phyloP scores from a whole-genome alignment of 2,329 filamentous ascomycete genomes.

The Apiospora arundinis region DNA sequence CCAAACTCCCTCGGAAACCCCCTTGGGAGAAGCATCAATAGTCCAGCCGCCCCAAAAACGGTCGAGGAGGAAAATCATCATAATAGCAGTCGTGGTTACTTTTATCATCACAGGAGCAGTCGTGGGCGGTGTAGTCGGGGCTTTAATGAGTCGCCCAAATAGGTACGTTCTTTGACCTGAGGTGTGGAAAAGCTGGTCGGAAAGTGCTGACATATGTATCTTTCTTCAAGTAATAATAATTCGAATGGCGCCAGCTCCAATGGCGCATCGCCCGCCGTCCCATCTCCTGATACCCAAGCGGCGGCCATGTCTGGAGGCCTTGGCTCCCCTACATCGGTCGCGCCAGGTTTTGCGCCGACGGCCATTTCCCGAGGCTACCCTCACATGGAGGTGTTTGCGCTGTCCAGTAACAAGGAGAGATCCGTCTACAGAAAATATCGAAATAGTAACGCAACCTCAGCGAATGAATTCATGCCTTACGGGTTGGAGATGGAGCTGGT shows the following conservation, averaged over 20 bases:
- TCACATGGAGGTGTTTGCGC: constrained; percentile 1
- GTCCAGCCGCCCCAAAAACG: not conserved
- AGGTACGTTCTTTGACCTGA: not conserved
- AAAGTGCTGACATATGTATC: not conserved
- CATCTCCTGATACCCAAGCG: not conserved
- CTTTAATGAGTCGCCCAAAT: not conserved
- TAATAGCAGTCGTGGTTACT: not conserved
- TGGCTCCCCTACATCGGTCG: constrained; percentile 2
- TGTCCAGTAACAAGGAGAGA: not conserved
- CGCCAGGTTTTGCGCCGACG: constrained; percentile 7
- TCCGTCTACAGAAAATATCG: constrained; percentile 14
- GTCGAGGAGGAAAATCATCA: not conserved
- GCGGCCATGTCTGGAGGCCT: not conserved
- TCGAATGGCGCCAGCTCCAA: not conserved
- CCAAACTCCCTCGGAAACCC: not conserved
- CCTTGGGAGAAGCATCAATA: not conserved
- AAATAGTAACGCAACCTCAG: not conserved
- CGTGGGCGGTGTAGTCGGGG: constrained; percentile 5
- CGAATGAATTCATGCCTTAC: not conserved
- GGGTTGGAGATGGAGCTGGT: not conserved
- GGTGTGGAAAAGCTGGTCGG: not conserved
- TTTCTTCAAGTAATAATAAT: not conserved
- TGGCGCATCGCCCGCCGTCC: not conserved
- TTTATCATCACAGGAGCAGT: not conserved
- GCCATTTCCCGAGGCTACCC: not conserved